Conservation (phyloP, 352 stramenopile species). For the Globisporangium barbulae region DNA sequence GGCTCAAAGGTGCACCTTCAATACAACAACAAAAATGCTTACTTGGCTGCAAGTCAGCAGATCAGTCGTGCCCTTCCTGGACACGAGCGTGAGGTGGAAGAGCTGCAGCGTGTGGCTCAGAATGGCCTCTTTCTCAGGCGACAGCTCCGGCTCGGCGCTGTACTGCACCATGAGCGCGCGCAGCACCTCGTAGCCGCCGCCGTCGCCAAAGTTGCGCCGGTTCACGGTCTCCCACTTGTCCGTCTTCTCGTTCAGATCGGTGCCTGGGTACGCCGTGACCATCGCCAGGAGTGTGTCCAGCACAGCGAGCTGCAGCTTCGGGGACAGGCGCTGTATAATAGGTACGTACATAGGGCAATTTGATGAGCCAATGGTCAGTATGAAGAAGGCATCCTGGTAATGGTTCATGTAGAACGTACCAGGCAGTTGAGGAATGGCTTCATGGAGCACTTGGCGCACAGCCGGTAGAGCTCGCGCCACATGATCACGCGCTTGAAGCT, state of each 20-base stretch:
- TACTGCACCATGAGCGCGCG: conserved; percentile 66
- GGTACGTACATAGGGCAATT: neutral
- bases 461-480: conserved; percentile 77
- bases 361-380: neutral
- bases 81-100: conserved; percentile 64
- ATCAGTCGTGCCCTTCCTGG: conserved; percentile 48
- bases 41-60: conserved; percentile 48
- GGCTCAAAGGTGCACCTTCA: neutral
- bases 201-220: conserved; percentile 69
- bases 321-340: conserved; percentile 37
- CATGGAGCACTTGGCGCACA: conserved; percentile 79
- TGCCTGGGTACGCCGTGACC: conserved; percentile 45
- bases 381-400: neutral
- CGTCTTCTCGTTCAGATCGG: conserved; percentile 51
- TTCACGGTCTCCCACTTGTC: conserved; percentile 78
- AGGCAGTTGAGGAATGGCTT: conserved; percentile 79
- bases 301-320: conserved; percentile 45
- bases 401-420: conserved; percentile 21
- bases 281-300: conserved; percentile 68
- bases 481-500: conserved; percentile 73
- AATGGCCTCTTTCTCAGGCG: conserved; percentile 31
- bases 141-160: conserved; percentile 23
- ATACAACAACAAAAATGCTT: neutral
- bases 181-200: conserved; percentile 67
- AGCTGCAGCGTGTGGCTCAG: conserved; percentile 50